Conservation (phyloP, 2,329 filamentous ascomycete species). For the Arthrocladium fulminans region DNA sequence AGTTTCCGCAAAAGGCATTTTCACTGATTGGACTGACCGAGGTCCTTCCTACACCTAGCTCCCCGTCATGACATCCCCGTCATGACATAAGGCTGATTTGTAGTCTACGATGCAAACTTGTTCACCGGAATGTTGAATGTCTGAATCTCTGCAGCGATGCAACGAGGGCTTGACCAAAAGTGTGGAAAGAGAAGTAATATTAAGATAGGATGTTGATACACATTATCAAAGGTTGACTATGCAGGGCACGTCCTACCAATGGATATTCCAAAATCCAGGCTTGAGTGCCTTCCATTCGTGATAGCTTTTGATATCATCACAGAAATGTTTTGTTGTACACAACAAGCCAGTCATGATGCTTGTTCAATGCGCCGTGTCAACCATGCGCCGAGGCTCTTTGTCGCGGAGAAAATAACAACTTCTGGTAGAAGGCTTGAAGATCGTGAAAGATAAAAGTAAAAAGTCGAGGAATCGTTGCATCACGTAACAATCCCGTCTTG, state of each 20-base stretch:
- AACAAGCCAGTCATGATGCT: constrained; percentile 8
- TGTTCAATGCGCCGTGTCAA: background rate
- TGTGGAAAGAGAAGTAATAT: background rate
- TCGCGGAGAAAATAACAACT: background rate
- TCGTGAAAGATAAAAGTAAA: background rate
- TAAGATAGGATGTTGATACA: background rate
- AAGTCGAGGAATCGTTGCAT: background rate
- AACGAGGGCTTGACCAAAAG: background rate
- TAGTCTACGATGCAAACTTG: too few species aligned
- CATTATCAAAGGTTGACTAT: background rate
- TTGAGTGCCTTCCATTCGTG: background rate
- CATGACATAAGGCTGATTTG: too few species aligned
- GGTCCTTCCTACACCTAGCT: too few species aligned
- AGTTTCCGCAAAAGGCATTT: too few species aligned
- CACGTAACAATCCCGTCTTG: constrained; percentile 5
- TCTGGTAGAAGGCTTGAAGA: background rate
- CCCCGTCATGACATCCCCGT: too few species aligned
- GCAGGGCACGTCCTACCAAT: background rate
- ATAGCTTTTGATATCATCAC: background rate
- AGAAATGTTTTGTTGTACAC: constrained; percentile 3
- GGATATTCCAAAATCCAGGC: background rate
- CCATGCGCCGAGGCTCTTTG: background rate
- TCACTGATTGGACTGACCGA: too few species aligned
- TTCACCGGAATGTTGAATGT: too few species aligned
- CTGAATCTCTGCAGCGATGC: background rate